These are phyloP conservation scores for Plantago coronopus DNA, from an alignment of 305 asterid genomes.

Conservation along the genomic window DNA sequence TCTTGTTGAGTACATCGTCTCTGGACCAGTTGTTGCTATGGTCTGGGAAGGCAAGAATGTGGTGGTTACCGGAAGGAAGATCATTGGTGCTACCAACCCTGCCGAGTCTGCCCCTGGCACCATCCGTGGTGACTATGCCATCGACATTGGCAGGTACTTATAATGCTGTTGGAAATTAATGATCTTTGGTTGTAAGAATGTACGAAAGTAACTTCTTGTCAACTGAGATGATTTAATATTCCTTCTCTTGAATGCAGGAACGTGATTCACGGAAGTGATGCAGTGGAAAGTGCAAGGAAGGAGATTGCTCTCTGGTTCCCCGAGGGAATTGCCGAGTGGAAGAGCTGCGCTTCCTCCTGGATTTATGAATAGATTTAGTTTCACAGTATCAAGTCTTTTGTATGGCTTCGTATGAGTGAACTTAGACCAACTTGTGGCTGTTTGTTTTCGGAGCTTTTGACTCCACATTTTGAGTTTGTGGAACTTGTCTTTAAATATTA, in stretches of 20 bases:
- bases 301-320: slow-evolving; percentile 96
- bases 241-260: slow-evolving; percentile 44
- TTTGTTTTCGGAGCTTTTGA: slow-evolving; percentile 1
- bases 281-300: slow-evolving; percentile 82
- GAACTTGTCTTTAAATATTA: slow-evolving; percentile 9
- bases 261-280: slow-evolving; percentile 83
- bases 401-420: slow-evolving; percentile 5
- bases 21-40: slow-evolving; percentile 91
- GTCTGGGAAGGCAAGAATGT: slow-evolving; percentile 90
- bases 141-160: slow-evolving; percentile 78
- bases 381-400: slow-evolving; percentile 4
- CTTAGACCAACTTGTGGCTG: background rate
- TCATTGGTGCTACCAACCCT: slow-evolving; percentile 93
- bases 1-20: slow-evolving; percentile 68
- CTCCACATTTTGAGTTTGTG: slow-evolving; percentile 15
- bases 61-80: slow-evolving; percentile 72
- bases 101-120: slow-evolving; percentile 87
- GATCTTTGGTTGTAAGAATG: too few relatives aligned
- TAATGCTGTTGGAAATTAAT: too few relatives aligned
- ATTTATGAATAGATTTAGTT: slow-evolving; percentile 48
- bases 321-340: slow-evolving; percentile 76
- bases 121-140: slow-evolving; percentile 81
- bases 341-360: slow-evolving; percentile 79
- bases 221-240: background rate
- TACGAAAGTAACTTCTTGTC: too few relatives aligned